Base-by-base conservation (phyloP, 768 basidiomycete species). In the Boletus rufocinnamomeus region DNA sequence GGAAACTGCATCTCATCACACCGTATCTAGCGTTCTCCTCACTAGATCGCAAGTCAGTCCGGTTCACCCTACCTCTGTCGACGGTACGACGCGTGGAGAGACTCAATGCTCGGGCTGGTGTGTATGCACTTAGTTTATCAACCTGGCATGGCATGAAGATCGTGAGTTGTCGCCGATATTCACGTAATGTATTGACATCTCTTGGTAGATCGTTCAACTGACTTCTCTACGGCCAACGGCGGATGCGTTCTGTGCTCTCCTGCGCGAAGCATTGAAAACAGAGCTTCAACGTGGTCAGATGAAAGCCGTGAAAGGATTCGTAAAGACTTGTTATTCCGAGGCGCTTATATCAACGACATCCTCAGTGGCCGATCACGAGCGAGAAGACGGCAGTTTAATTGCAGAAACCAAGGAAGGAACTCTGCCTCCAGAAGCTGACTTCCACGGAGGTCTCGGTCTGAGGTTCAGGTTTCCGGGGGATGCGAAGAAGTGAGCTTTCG, bases 121-220 rank as follows among this genome's bases (percentile, higher is more conserved):
- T 97, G 38, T 98, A 98, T 71, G 95, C 96, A n/a, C 82, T 99
- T 32, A 95, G 93, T 66, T 77, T 98, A 21, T 83, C 87, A n/a
- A 85, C 91, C 52, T 98, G 95, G 92, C 94, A 98, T 71, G 88
- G 92, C 37, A 84, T 91, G 78, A 90, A 96, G 77, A 90, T 98
- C 64, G 95, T 96, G 66, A 55, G 72, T 62, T 23, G 25, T 57
- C 34, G 27, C 50, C 34, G 7, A 25, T 37, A 19, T 46, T 41
- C 46, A 37, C 41, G 53, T 60, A 57, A 35, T 57, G 49, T 25
- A 43, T 34, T 60, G 19, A 56, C 54, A 56, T 46, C 47, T 34
- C 10, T 47, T 8, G 50, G n/a, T 56, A 91, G 90, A 84, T 96
- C 62, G 84, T 98, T 2, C 97, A 98, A 76, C 77, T 99, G 52